Conservation (phyloP, 140 eudicot species). For the Anethum foeniculum region DNA sequence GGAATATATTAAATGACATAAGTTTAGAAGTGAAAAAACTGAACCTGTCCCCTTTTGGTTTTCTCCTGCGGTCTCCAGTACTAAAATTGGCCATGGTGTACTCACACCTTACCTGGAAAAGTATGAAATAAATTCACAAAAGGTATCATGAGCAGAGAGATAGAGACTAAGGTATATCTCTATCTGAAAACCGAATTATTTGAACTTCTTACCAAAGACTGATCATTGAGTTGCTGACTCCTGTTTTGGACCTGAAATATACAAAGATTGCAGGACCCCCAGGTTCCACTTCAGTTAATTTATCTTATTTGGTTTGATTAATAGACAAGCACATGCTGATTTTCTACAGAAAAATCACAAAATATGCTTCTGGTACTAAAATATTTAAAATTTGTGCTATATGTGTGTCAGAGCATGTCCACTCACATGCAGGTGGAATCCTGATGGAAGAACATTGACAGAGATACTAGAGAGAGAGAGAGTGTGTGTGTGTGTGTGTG, state of each 20-base stretch:
- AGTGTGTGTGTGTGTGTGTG: background rate
- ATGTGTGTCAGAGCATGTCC: background rate
- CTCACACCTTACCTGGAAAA: conserved; percentile 74
- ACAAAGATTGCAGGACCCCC: background rate
- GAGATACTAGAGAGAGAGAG: background rate
- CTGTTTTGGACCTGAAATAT: conserved; percentile 63
- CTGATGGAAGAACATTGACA: background rate
- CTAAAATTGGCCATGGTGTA: conserved; percentile 98
- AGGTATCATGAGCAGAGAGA: background rate
- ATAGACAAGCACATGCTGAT: background rate
- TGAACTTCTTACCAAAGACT: conserved; percentile 61
- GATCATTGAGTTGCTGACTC: conserved; percentile 61
- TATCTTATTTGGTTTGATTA: background rate
- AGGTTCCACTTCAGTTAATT: background rate
- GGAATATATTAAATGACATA: background rate
- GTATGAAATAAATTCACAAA: background rate
- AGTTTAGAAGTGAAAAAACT: background rate
- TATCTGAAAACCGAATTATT: conserved; percentile 5
- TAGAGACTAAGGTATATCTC: background rate
- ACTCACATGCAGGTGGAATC: background rate
- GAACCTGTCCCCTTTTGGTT: conserved; percentile 96
- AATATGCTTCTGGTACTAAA: background rate
- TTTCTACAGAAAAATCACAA: background rate
- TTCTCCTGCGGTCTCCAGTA: conserved; percentile 93
- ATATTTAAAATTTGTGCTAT: background rate